Evolutionary conservation across 2,329 filamentous ascomycete species (phyloP).

Genomic region (Fusarium equiseti): DNA sequence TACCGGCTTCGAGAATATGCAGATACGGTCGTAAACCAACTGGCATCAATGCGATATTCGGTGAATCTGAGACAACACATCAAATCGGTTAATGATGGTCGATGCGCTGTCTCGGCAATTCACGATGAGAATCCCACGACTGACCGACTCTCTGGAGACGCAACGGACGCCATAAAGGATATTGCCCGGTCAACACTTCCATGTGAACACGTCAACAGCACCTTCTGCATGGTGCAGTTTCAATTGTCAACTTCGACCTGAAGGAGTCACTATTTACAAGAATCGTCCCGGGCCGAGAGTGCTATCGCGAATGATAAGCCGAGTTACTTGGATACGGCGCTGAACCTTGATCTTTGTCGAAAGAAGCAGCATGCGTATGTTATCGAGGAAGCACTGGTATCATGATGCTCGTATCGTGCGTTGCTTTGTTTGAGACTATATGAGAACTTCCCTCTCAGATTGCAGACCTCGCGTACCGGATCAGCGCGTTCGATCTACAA

Average conservation of each 20-base stretch:
- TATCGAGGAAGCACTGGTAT: accelerated
- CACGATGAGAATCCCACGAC: neutral
- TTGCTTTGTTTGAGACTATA: too few relatives aligned
- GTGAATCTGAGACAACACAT: neutral
- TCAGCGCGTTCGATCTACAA: too few relatives aligned
- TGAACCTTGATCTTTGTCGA: too few relatives aligned
- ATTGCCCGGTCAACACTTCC: neutral
- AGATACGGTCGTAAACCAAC: accelerated
- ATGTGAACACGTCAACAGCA: neutral
- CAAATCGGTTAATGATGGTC: neutral
- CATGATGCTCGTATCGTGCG: neutral
- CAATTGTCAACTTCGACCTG: too few relatives aligned
- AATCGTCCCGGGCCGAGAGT: accelerated
- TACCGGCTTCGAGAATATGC: too few relatives aligned
- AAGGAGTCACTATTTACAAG: too few relatives aligned
- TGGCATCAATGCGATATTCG: neutral
- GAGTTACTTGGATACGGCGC: neutral
- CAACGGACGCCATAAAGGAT: neutral
- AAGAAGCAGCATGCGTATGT: too few relatives aligned
- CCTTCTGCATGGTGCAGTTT: too few relatives aligned
- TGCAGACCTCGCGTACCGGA: too few relatives aligned
- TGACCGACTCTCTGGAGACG: neutral
- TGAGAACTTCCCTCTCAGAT: too few relatives aligned
- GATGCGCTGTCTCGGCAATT: neutral
- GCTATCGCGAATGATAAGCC: neutral